Conservation (phyloP, 2,329 filamentous ascomycete genomes). For the Leptographium procerum region DNA sequence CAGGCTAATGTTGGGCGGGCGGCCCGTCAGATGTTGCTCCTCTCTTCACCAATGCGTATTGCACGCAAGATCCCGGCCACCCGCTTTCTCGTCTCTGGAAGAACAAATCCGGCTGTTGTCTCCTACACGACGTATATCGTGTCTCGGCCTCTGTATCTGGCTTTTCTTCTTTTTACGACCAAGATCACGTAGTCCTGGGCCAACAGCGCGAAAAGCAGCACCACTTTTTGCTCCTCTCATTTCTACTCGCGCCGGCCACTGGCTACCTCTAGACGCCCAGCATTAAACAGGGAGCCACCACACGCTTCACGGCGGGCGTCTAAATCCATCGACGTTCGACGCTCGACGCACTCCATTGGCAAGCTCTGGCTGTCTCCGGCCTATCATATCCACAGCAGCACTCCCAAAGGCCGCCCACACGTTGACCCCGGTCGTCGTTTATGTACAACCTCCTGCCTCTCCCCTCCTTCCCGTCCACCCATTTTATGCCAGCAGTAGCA, state of each 20-base stretch:
- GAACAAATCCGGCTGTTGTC: too few relatives aligned
- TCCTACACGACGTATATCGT: too few relatives aligned
- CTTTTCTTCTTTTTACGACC: background rate
- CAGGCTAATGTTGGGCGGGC: too few relatives aligned
- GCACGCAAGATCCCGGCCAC: too few relatives aligned
- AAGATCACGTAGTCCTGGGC: background rate
- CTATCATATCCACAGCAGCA: slow-evolving; percentile 30
- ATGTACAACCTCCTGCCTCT: slow-evolving; percentile 20
- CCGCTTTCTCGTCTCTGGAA: too few relatives aligned
- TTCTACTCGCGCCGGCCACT: slow-evolving; percentile 10
- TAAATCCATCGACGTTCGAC: slow-evolving; percentile 26
- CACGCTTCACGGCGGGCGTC: slow-evolving; percentile 25
- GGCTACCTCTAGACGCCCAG: slow-evolving; percentile 9
- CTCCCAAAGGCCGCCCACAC: slow-evolving; percentile 13
- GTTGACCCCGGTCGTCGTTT: slow-evolving; percentile 23
- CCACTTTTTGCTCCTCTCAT: slow-evolving; percentile 4
- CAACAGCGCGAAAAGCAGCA: background rate
- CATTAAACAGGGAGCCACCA: slow-evolving; percentile 19
- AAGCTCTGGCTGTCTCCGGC: slow-evolving; percentile 15
- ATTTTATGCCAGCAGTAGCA: slow-evolving; percentile 19
- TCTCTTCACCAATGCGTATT: too few relatives aligned
- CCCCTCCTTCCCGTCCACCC: slow-evolving; percentile 17
- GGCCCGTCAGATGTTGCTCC: background rate
- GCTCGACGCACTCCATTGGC: slow-evolving; percentile 28
- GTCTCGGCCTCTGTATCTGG: background rate